These are phyloP conservation scores for Cutaneotrichosporon mucoides DNA, from an alignment of 1,284 basidiomycete species.

Conservation along the genomic window DNA sequence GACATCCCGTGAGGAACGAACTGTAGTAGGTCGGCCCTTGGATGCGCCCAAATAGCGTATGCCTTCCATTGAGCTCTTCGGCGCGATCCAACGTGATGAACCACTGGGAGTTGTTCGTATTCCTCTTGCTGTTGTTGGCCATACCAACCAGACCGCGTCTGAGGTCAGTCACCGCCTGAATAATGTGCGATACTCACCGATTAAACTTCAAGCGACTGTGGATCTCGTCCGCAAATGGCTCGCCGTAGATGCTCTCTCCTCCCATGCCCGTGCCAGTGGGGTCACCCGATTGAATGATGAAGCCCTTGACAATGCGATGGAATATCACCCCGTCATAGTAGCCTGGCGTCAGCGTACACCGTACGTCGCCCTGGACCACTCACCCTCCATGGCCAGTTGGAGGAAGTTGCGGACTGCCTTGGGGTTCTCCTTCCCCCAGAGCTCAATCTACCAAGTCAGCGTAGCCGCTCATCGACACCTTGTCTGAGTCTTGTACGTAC, in stretches of 20 bases:
- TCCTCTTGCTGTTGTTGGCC: constrained; percentile 82
- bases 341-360: constrained; percentile 54
- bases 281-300: constrained; percentile 94
- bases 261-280: constrained; percentile 84
- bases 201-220: constrained; percentile 69
- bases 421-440: constrained; percentile 96
- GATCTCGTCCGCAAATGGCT: constrained; percentile 90
- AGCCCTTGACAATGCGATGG: constrained; percentile 75
- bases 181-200: constrained; percentile 22
- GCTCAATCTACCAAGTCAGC: constrained; percentile 59
- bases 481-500: constrained; percentile 31
- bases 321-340: constrained; percentile 95
- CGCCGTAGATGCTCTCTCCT: constrained; percentile 87
- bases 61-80: constrained; percentile 81
- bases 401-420: constrained; percentile 92
- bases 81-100: constrained; percentile 86
- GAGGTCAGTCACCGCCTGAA: constrained; percentile 50
- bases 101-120: constrained; percentile 84
- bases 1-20: constrained; percentile 58
- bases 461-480: neutral
- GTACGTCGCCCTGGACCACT: constrained; percentile 31
- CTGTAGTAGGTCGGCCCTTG: constrained; percentile 74
- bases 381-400: constrained; percentile 83
- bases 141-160: constrained; percentile 87
- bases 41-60: constrained; percentile 72